Percentiles rank a stretch among this genome's conserved stretches.
Evolutionary conservation across 345 rosid genomes (phyloP).

Genomic region (Pistacia atlantica): DNA sequence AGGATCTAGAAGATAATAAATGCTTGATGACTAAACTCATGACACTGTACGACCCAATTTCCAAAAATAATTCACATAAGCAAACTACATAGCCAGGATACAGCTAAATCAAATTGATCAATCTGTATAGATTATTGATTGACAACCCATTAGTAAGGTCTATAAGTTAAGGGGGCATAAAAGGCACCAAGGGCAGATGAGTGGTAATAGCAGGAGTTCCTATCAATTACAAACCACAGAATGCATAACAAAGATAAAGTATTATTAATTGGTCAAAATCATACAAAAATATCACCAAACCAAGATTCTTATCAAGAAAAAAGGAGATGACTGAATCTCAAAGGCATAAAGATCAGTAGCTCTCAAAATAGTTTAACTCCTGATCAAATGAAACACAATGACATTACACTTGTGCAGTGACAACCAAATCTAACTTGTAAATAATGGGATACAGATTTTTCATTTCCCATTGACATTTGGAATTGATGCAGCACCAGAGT

Average conservation of each 20-base stretch:
- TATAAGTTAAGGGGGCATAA: too few species aligned
- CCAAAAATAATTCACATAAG: neutral
- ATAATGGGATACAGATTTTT: neutral
- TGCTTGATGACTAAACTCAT: too few species aligned
- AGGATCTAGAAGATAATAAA: too few species aligned
- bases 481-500: neutral
- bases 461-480: neutral
- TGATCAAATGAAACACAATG: neutral
- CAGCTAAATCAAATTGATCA: neutral
- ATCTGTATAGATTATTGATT: neutral
- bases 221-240: too few species aligned
- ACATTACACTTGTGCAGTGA: neutral
- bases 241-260: neutral
- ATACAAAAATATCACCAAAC: neutral
- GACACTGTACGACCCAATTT: too few species aligned
- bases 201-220: too few species aligned
- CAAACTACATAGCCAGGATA: neutral
- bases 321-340: neutral
- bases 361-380: neutral
- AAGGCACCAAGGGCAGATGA: too few species aligned
- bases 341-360: neutral
- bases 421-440: neutral
- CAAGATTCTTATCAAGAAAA: too few species aligned
- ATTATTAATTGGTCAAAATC: neutral
- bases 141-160: too few species aligned